phyloP scores from a whole-genome alignment of 139 green algal species.

The Diplosphaera chodatii region DNA sequence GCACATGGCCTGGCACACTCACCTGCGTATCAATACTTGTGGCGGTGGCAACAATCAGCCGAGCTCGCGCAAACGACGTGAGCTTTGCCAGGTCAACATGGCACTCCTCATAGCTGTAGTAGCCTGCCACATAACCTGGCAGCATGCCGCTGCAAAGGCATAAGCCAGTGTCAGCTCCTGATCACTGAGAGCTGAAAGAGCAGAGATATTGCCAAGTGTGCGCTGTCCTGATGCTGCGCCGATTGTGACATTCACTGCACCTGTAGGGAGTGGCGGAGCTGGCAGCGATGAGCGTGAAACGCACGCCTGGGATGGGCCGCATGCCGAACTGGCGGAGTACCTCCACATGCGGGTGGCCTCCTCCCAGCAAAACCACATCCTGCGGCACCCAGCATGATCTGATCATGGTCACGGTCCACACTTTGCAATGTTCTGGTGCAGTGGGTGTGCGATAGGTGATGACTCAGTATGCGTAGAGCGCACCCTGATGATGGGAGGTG shows the following conservation, averaged over 20 bases:
- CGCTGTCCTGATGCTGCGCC: no score
- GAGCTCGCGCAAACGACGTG: slow-evolving; percentile 55
- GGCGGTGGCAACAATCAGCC: slow-evolving; percentile 72
- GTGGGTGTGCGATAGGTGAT: no score
- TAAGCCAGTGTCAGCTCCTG: neutral
- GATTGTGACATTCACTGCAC: slow-evolving; percentile 13
- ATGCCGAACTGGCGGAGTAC: slow-evolving; percentile 75
- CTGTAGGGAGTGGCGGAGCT: slow-evolving; percentile 90
- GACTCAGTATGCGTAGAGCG: no score
- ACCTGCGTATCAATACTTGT: slow-evolving; percentile 54
- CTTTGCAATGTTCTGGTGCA: no score
- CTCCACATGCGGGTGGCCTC: slow-evolving; percentile 76
- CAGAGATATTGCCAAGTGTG: no score
- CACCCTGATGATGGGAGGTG: neutral
- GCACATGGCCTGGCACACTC: neutral
- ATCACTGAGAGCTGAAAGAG: no score
- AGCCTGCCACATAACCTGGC: slow-evolving; percentile 84
- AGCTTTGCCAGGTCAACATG: slow-evolving; percentile 87
- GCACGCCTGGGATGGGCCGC: slow-evolving; percentile 63
- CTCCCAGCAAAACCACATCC: slow-evolving; percentile 84
- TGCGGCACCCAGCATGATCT: no score
- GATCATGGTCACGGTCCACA: no score
- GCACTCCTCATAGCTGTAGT: slow-evolving; percentile 86
- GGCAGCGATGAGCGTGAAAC: slow-evolving; percentile 80
- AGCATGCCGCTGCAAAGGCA: slow-evolving; percentile 84